Percentiles rank a stretch among this genome's conserved stretches.
phyloP scores from a whole-genome alignment of 352 stramenopile species.

The Phytopythium boreale region DNA sequence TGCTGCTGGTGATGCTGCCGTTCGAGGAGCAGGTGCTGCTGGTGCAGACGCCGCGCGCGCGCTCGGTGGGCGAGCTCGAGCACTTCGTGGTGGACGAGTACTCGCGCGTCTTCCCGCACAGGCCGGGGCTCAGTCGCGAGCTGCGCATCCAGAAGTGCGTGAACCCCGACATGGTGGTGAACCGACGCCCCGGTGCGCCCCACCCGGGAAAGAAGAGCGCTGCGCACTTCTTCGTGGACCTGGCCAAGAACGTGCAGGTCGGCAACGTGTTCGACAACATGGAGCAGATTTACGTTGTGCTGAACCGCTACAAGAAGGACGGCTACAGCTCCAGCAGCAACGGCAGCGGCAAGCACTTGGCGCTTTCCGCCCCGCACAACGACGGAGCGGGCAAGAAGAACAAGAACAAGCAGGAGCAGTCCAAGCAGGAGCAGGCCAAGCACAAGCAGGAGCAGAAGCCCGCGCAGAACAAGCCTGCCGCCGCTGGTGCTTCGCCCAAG shows the following conservation, averaged over 20 bases:
- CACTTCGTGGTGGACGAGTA: conserved; percentile 61
- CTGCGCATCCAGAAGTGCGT: conserved; percentile 77
- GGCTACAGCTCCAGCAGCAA: not conserved
- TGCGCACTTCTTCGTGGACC: conserved; percentile 58
- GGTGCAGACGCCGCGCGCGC: conserved; percentile 47
- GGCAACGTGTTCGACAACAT: conserved; percentile 76
- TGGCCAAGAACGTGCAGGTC: conserved; percentile 76
- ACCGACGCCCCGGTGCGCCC: conserved; percentile 26
- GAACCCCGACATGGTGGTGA: conserved; percentile 42
- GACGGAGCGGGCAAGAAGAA: conserved; percentile 14
- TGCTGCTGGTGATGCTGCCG: conserved; percentile 70
- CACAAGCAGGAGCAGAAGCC: conserved; percentile 12
- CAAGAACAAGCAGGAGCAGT: conserved; percentile 10
- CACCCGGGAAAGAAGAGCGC: conserved; percentile 25
- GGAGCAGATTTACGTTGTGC: conserved; percentile 75
- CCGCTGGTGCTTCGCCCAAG: not conserved
- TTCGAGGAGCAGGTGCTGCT: conserved; percentile 58
- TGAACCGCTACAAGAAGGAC: conserved; percentile 23
- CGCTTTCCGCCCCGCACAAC: not conserved
- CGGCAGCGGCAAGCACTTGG: conserved; percentile 1
- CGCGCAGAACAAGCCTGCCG: not conserved
- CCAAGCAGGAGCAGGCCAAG: conserved; percentile 14
- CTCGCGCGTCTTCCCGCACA: conserved; percentile 54
- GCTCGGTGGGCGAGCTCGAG: conserved; percentile 60
- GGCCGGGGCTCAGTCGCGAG: conserved; percentile 36